Evolutionary conservation across 257 asterid genomes (phyloP).

Genomic region (Solanum habrochaites): DNA sequence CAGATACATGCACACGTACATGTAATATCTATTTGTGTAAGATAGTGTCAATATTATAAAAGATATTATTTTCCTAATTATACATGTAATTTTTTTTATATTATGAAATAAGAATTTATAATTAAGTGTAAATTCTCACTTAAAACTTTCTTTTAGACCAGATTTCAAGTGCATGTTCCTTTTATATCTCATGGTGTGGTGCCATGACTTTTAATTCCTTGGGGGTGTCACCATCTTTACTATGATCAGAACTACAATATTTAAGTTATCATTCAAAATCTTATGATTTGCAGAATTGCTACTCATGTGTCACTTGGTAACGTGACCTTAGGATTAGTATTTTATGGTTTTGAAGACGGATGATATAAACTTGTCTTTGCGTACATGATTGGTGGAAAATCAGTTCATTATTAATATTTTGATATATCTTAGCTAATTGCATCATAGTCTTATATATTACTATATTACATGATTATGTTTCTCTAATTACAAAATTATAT

Average conservation of each 20-base stretch:
- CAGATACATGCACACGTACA: too few relatives aligned
- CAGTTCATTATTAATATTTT: not conserved
- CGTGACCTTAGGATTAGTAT: not conserved
- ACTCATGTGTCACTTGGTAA: not conserved
- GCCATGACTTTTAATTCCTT: not conserved
- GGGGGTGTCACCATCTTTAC: not conserved
- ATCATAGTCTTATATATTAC: not conserved
- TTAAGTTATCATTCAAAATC: not conserved
- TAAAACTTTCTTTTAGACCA: not conserved
- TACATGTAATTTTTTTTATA: too few relatives aligned
- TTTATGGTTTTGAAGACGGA: not conserved
- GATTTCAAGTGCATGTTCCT: not conserved
- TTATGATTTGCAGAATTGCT: not conserved
- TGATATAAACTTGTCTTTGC: too few relatives aligned
- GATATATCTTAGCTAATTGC: not conserved
- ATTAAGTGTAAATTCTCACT: too few relatives aligned
- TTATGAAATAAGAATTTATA: too few relatives aligned
- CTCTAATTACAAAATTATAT: not conserved
- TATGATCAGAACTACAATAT: not conserved
- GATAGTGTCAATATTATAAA: too few relatives aligned
- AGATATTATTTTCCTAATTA: too few relatives aligned
- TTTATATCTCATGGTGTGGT: not conserved
- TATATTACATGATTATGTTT: not conserved
- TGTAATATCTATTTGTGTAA: too few relatives aligned
- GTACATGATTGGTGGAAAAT: not conserved